Evolutionary conservation across 768 basidiomycete species (phyloP).

Genomic region (Lenzites betulinus): DNA sequence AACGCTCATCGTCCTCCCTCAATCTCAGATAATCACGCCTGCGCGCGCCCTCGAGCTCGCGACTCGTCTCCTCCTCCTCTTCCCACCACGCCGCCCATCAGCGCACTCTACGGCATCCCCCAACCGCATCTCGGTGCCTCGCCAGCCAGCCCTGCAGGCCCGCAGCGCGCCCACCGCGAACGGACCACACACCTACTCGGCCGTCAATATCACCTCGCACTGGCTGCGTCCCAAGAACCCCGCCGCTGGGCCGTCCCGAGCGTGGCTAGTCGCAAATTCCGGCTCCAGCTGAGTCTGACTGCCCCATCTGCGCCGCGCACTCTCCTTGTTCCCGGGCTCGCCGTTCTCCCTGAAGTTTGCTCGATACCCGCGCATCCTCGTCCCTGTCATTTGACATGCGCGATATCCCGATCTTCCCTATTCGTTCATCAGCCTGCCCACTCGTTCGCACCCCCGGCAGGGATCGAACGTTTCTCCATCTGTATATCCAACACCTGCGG

Average conservation of each 20-base stretch:
- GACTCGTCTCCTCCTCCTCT: too few relatives aligned
- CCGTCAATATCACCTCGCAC: background rate
- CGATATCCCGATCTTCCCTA: background rate
- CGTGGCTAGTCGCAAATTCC: background rate
- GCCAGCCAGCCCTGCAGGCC: background rate
- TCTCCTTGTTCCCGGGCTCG: background rate
- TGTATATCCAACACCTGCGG: background rate
- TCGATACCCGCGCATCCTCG: background rate
- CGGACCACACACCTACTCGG: background rate
- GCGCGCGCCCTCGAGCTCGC: too few relatives aligned
- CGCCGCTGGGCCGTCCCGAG: constrained; percentile 7
- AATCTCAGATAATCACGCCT: too few relatives aligned
- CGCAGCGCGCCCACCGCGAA: constrained; percentile 2
- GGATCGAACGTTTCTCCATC: background rate
- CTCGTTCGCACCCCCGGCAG: background rate
- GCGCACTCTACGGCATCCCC: background rate
- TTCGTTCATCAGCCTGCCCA: background rate
- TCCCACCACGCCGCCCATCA: too few relatives aligned
- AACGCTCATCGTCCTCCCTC: too few relatives aligned
- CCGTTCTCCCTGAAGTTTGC: background rate
- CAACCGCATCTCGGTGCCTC: too few relatives aligned
- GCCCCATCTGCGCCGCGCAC: background rate
- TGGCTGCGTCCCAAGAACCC: constrained; percentile 9
- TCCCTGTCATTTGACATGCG: background rate
- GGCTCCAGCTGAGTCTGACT: background rate